These are phyloP conservation scores for Spiraea crenata DNA, from an alignment of 331 rosid genomes.

Conservation along the genomic window DNA sequence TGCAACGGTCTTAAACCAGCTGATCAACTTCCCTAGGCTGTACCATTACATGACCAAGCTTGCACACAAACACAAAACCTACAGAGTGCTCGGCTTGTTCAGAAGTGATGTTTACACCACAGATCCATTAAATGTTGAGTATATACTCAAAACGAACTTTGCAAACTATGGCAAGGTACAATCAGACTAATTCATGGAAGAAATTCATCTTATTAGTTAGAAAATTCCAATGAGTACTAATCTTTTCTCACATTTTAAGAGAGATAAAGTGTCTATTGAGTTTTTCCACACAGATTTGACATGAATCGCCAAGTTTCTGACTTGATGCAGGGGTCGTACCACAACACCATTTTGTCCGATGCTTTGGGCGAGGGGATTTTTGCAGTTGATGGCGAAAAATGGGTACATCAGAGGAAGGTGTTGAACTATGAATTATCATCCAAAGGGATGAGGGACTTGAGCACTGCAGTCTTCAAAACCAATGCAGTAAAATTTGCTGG, in stretches of 20 bases:
- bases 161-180: conserved; percentile 54
- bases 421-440: conserved; percentile 23
- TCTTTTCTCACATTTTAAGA: too few relatives aligned
- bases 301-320: not conserved
- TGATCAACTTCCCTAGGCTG: conserved; percentile 35
- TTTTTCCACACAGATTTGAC: not conserved
- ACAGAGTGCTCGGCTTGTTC: conserved; percentile 31
- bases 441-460: conserved; percentile 14
- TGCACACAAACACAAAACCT: conserved; percentile 26
- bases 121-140: conserved; percentile 44
- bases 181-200: not conserved
- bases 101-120: conserved; percentile 40
- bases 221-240: not conserved
- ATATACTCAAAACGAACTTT: conserved; percentile 38
- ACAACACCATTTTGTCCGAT: conserved; percentile 15
- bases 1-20: conserved; percentile 23
- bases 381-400: conserved; percentile 17
- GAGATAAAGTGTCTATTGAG: not conserved
- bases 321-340: conserved; percentile 18
- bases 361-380: conserved; percentile 20
- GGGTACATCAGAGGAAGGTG: conserved; percentile 21
- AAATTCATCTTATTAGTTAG: not conserved
- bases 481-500: conserved; percentile 7
- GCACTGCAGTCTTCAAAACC: conserved; percentile 15
- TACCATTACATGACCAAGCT: conserved; percentile 43